Conservation (phyloP, 2,329 filamentous ascomycete species). For the Fusarium globosum region DNA sequence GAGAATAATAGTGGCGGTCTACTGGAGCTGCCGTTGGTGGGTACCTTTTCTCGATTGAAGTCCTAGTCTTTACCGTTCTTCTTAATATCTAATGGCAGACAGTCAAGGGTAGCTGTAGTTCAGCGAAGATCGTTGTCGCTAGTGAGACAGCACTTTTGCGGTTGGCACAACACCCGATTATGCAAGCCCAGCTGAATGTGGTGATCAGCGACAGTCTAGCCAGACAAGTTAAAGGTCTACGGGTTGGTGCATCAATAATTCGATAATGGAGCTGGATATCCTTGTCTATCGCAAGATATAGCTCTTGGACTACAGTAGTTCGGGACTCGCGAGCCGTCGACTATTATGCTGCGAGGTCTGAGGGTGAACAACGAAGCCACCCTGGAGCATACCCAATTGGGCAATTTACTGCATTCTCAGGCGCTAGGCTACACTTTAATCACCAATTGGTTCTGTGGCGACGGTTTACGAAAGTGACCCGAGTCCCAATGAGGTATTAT, state of each 20-base stretch:
- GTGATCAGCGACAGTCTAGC: conserved; percentile 11
- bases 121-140: not conserved
- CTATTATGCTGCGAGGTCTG: not conserved
- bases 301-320: not conserved
- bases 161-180: conserved; percentile 3
- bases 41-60: not conserved
- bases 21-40: conserved; percentile 6
- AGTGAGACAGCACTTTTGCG: not conserved
- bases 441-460: not conserved
- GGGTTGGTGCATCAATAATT: conserved; percentile 12
- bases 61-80: conserved; percentile 6
- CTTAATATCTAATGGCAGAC: conserved; percentile 1
- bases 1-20: not conserved
- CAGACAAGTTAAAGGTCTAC: not conserved
- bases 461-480: not conserved
- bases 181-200: conserved; percentile 32
- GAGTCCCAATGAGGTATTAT: not conserved
- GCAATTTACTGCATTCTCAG: not conserved
- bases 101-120: not conserved
- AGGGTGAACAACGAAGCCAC: not conserved
- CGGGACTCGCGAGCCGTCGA: not conserved
- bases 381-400: not conserved
- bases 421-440: not conserved
- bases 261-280: not conserved
- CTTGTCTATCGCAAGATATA: not conserved